Evolutionary conservation across 2,329 filamentous ascomycete genomes (phyloP).

Genomic region (Fusarium secorum): DNA sequence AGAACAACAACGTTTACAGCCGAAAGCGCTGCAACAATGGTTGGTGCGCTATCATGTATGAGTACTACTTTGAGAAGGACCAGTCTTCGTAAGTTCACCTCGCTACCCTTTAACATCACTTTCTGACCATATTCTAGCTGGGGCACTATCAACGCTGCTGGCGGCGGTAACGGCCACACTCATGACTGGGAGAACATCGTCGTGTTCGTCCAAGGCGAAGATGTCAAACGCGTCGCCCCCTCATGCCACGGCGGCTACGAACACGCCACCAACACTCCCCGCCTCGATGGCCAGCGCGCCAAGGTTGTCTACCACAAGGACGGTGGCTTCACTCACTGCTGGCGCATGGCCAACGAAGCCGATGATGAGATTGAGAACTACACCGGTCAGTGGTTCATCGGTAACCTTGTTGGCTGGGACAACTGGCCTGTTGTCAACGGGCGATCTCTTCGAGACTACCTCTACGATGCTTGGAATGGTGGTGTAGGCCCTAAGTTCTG

Average conservation of each 20-base stretch:
- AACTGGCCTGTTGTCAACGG: constrained; percentile 37
- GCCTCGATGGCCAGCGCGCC: constrained; percentile 37
- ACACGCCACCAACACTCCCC: neutral
- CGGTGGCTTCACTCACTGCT: constrained; percentile 45
- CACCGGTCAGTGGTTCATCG: constrained; percentile 47
- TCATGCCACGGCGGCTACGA: constrained; percentile 21
- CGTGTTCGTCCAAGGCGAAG: constrained; percentile 19
- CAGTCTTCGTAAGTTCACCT: neutral
- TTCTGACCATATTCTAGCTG: neutral
- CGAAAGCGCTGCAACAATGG: constrained; percentile 46
- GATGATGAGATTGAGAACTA: constrained; percentile 46
- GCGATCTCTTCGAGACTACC: neutral
- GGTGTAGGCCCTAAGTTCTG: constrained; percentile 20
- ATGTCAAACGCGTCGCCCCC: constrained; percentile 20
- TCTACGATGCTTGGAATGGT: constrained; percentile 15
- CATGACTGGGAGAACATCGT: constrained; percentile 30
- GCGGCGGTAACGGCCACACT: constrained; percentile 1
- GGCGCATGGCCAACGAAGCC: constrained; percentile 44
- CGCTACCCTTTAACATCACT: rapidly evolving
- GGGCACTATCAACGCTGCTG: constrained; percentile 4
- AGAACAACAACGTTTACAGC: constrained; percentile 44
- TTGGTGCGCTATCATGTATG: constrained; percentile 45
- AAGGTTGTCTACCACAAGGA: constrained; percentile 53
- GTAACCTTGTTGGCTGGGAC: constrained; percentile 33
- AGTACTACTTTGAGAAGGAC: constrained; percentile 25